These are phyloP conservation scores for Tricholoma matsutake DNA, from an alignment of 768 basidiomycete genomes.

Conservation along the genomic window DNA sequence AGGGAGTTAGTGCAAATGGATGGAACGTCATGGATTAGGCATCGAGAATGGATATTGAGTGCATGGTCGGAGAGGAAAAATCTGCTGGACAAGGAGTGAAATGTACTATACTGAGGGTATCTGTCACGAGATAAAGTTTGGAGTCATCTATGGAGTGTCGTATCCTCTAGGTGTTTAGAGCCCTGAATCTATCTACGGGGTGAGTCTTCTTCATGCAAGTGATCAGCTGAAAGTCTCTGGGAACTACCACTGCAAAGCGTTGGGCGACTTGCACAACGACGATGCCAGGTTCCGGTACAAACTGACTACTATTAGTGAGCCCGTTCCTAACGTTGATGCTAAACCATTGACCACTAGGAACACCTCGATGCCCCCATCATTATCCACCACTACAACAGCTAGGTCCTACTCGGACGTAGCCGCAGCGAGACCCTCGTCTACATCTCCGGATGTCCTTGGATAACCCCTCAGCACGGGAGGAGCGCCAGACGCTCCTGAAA, in stretches of 20 bases:
- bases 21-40: constrained; percentile 24
- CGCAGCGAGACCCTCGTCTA: neutral
- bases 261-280: too few relatives aligned
- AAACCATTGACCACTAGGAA: neutral
- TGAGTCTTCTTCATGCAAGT: too few relatives aligned
- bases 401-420: neutral
- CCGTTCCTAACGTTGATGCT: too few relatives aligned
- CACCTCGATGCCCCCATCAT: neutral
- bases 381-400: neutral
- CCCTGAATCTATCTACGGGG: too few relatives aligned
- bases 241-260: too few relatives aligned
- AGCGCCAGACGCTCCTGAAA: neutral
- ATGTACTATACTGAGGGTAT: neutral
- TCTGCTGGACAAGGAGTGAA: neutral
- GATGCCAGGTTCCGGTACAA: too few relatives aligned
- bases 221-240: too few relatives aligned
- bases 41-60: constrained; percentile 24
- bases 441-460: neutral
- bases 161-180: too few relatives aligned
- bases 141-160: too few relatives aligned
- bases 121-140: too few relatives aligned
- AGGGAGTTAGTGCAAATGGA: constrained; percentile 31
- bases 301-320: too few relatives aligned
- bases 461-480: neutral
- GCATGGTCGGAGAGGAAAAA: constrained; percentile 12